A percentile compares a stretch with the other conserved stretches of the same genome.
Evolutionary conservation across 164 flowering plant species (phyloP).

Genomic region (Piper betle): DNA sequence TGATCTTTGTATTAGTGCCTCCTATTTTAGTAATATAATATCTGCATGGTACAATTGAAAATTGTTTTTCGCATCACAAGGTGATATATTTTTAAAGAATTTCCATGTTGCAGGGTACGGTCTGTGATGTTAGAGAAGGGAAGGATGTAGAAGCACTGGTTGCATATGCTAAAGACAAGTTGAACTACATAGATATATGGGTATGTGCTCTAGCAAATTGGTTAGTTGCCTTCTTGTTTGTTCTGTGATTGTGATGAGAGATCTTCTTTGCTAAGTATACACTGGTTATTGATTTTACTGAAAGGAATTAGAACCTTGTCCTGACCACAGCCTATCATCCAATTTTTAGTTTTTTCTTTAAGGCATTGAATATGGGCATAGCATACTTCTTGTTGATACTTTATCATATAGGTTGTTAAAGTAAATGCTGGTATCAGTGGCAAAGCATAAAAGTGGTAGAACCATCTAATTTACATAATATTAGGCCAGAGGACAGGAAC

Average conservation of each 20-base stretch:
- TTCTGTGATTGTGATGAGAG: neutral
- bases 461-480: no score
- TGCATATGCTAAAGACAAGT: conserved; percentile 44
- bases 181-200: conserved; percentile 79
- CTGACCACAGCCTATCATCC: no score
- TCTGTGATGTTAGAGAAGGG: conserved; percentile 73
- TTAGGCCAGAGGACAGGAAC: no score
- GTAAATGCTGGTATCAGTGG: no score
- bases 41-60: neutral
- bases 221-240: neutral
- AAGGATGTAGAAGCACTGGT: conserved; percentile 65
- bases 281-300: no score
- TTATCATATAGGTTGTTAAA: no score
- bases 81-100: neutral
- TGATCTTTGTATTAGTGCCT: neutral
- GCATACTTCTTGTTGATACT: no score
- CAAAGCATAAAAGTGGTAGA: no score
- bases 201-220: conserved; percentile 18
- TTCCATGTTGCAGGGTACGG: conserved; percentile 48
- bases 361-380: no score
- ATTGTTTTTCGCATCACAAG: neutral
- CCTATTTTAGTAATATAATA: neutral
- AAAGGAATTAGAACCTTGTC: no score
- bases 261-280: no score
- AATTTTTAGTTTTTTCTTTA: no score